phyloP scores from a whole-genome alignment of 176 grass and related monocot genomes.

The Oryza longistaminata region DNA sequence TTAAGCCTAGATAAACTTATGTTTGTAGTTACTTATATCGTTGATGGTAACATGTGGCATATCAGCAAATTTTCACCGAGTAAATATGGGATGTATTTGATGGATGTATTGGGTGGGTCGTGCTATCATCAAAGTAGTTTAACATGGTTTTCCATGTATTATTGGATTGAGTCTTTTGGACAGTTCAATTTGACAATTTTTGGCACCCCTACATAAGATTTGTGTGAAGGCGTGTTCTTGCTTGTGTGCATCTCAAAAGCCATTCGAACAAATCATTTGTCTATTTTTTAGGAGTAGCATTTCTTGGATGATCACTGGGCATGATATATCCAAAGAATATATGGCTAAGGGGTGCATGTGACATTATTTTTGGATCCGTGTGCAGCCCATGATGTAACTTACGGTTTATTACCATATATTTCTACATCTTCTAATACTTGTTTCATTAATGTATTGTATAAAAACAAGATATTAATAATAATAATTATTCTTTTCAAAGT shows the following conservation, averaged over 20 bases:
- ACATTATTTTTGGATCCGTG: neutral
- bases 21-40: slow-evolving; percentile 5
- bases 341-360: neutral
- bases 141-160: neutral
- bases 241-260: neutral
- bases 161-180: neutral
- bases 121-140: neutral
- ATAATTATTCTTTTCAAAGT: neutral
- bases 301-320: neutral
- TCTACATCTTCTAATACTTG: neutral
- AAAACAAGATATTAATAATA: neutral
- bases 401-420: neutral
- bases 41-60: neutral
- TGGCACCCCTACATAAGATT: neutral
- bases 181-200: neutral
- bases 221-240: neutral
- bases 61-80: neutral
- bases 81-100: neutral
- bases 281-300: neutral
- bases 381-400: neutral
- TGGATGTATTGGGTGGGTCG: neutral
- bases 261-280: neutral
- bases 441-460: neutral
- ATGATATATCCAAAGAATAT: neutral
- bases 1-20: neutral